A percentile compares a stretch with the other conserved stretches of the same genome.
Conservation (phyloP, 2,329 filamentous ascomycete species). For the Epichloe aotearoae region DNA sequence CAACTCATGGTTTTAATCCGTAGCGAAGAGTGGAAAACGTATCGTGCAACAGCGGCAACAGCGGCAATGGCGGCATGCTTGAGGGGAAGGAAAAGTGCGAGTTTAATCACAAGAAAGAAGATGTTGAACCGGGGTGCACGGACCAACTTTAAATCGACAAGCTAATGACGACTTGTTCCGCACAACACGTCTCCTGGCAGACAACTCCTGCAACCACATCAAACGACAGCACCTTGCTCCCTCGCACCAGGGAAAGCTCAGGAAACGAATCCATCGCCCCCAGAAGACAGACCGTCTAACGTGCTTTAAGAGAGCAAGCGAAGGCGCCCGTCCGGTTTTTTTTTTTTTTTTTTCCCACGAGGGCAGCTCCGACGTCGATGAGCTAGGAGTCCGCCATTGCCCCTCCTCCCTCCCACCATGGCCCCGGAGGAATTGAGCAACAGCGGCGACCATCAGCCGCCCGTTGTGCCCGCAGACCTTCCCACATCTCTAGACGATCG, state of each 20-base stretch:
- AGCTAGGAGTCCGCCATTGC: conserved; percentile 20
- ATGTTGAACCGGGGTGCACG: no score
- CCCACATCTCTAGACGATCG: conserved; percentile 88
- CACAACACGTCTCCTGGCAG: neutral
- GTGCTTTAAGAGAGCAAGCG: no score
- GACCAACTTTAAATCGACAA: no score
- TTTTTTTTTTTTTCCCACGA: neutral
- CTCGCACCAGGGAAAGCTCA: neutral
- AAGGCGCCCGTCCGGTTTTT: neutral
- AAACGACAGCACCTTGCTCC: neutral
- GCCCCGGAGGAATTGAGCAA: conserved; percentile 40
- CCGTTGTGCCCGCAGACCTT: conserved; percentile 64
- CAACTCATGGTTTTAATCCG: no score
- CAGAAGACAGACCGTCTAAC: no score
- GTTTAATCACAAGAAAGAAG: no score
- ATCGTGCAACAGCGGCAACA: neutral
- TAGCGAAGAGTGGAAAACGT: no score
- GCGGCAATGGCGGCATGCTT: neutral
- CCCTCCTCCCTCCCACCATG: conserved; percentile 36
- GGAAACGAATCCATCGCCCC: neutral
- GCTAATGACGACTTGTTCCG: neutral
- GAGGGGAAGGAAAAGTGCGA: no score
- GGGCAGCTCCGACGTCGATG: conserved; percentile 16
- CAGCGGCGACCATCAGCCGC: conserved; percentile 28
- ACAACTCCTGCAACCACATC: neutral